Percentiles rank a stretch among this genome's conserved stretches.
Evolutionary conservation across 345 rosid genomes (phyloP).

Genomic region (Camelina laxa): DNA sequence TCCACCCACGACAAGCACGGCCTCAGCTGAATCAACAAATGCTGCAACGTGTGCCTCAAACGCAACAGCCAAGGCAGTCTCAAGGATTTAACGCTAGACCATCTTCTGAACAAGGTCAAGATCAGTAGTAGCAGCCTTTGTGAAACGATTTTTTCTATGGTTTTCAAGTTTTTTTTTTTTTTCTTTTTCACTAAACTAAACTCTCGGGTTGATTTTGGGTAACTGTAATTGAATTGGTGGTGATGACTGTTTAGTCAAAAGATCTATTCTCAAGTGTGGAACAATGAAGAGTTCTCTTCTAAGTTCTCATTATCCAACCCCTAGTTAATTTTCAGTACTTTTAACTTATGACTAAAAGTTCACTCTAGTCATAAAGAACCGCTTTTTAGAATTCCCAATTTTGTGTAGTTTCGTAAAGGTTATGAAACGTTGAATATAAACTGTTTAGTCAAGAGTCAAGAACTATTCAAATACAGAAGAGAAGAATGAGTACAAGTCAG

Average conservation of each 20-base stretch:
- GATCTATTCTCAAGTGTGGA: no score
- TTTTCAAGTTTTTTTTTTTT: not conserved
- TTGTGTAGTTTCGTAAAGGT: no score
- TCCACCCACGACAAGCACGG: not conserved
- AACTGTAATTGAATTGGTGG: not conserved
- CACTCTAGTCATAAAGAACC: not conserved
- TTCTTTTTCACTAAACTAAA: not conserved
- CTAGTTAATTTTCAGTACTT: not conserved
- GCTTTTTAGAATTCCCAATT: no score
- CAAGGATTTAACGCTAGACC: conserved; percentile 4
- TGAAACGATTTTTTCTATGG: not conserved
- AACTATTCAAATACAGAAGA: no score
- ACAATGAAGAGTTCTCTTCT: conserved; percentile 6
- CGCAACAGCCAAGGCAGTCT: not conserved
- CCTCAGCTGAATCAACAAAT: not conserved
- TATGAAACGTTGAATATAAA: no score
- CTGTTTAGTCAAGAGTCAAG: no score
- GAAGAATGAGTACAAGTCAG: no score
- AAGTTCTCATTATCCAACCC: not conserved
- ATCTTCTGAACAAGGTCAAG: not conserved
- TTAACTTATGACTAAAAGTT: not conserved
- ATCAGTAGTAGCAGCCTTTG: not conserved
- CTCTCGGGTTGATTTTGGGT: not conserved
- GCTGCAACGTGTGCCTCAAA: not conserved
- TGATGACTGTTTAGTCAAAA: conserved; percentile 2